Conservation (phyloP, 495 filamentous ascomycete species). For the Talaromyces nanjingensis region DNA sequence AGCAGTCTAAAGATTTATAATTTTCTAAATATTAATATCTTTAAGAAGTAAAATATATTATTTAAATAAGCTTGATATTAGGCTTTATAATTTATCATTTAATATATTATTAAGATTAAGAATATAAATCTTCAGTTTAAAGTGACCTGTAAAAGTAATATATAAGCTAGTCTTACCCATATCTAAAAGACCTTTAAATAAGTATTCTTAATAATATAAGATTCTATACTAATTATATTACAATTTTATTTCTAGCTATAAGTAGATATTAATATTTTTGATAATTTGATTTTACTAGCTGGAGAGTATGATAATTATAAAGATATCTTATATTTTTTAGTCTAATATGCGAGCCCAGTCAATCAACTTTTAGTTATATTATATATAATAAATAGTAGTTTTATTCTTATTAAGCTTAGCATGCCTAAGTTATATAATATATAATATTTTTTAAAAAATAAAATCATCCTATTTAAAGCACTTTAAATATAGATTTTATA, state of each 20-base stretch:
- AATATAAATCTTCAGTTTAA: constrained; percentile 57
- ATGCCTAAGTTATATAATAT: constrained; percentile 51
- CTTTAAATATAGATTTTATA: background rate
- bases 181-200: constrained; percentile 63
- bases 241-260: constrained; percentile 13
- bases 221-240: constrained; percentile 52
- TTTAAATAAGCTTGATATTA: constrained; percentile 50
- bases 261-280: constrained; percentile 23
- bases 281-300: constrained; percentile 61
- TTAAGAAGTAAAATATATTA: constrained; percentile 60
- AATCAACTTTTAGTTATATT: constrained; percentile 23
- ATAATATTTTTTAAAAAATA: background rate
- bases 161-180: constrained; percentile 62
- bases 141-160: constrained; percentile 54
- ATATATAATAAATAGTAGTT: constrained; percentile 59
- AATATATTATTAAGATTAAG: constrained; percentile 47
- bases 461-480: background rate
- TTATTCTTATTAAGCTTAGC: constrained; percentile 52
- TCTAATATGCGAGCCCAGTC: constrained; percentile 61
- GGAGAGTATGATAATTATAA: constrained; percentile 74
- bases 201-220: constrained; percentile 56
- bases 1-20: background rate
- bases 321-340: constrained; percentile 64
- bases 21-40: constrained; percentile 50
- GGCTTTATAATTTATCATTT: constrained; percentile 34